These are phyloP conservation scores for Dillenia turbinata DNA, from an alignment of 164 flowering plant genomes.

Conservation along the genomic window DNA sequence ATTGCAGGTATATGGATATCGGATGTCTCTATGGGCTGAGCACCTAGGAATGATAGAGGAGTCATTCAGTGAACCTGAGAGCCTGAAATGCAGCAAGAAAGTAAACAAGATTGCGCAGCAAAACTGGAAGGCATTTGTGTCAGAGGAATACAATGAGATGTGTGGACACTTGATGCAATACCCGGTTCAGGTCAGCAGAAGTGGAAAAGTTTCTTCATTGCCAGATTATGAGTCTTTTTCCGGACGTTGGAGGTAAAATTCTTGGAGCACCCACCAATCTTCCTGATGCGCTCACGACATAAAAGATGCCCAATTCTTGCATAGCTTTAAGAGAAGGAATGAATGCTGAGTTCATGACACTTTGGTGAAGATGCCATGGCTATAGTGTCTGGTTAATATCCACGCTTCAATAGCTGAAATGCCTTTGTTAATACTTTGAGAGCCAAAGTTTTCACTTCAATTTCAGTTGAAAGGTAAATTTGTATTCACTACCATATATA, in stretches of 20 bases:
- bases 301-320: background rate
- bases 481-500: too few relatives aligned
- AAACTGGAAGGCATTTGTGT: constrained; percentile 47
- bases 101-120: constrained; percentile 42
- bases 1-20: constrained; percentile 65
- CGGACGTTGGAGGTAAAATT: constrained; percentile 81
- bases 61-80: constrained; percentile 38
- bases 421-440: too few relatives aligned
- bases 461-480: too few relatives aligned
- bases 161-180: constrained; percentile 58
- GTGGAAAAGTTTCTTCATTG: constrained; percentile 51
- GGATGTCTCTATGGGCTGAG: constrained; percentile 85
- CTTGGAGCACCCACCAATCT: constrained; percentile 64
- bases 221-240: constrained; percentile 58
- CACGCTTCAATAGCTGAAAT: too few relatives aligned
- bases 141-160: constrained; percentile 33
- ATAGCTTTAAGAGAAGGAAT: too few relatives aligned
- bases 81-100: constrained; percentile 35
- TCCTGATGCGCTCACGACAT: constrained; percentile 77
- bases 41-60: constrained; percentile 53
- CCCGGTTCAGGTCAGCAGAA: constrained; percentile 41
- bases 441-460: too few relatives aligned
- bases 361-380: too few relatives aligned
- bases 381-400: too few relatives aligned
- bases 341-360: too few relatives aligned